Percentiles rank a stretch among this genome's conserved stretches.
Conservation (phyloP, 176 grass and related monocot genomes). For the Oryza meridionalis region DNA sequence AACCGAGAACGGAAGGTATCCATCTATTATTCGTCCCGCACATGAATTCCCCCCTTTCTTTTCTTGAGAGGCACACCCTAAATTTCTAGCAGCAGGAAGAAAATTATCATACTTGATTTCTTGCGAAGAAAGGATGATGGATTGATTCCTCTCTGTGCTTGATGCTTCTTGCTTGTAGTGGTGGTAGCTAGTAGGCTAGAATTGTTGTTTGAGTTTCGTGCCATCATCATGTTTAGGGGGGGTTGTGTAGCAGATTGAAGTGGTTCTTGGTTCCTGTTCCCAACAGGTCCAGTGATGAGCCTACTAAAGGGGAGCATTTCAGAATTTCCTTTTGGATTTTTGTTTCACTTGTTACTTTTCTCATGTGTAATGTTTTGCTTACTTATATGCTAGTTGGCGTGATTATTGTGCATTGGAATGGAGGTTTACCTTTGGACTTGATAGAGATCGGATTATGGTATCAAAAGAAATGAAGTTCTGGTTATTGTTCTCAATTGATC, state of each 20-base stretch:
- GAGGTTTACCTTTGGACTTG: too few relatives aligned
- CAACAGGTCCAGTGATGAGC: not conserved
- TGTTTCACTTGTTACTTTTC: not conserved
- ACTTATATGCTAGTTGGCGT: too few relatives aligned
- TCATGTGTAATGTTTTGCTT: not conserved
- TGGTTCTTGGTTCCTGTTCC: not conserved
- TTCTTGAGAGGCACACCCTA: not conserved
- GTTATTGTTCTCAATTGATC: not conserved
- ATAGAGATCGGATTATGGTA: too few relatives aligned
- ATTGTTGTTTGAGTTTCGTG: not conserved
- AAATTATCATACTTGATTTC: not conserved
- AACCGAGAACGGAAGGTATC: not conserved
- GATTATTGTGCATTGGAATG: too few relatives aligned
- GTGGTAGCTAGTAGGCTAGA: not conserved
- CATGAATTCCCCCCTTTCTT: not conserved
- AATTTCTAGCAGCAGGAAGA: not conserved
- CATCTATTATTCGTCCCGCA: not conserved
- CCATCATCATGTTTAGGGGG: not conserved
- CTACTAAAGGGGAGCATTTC: not conserved
- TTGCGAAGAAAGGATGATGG: not conserved
- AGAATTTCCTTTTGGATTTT: not conserved
- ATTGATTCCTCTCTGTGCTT: not conserved
- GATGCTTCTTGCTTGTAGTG: not conserved
- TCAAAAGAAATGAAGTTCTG: not conserved
- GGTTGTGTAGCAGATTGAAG: not conserved